Evolutionary conservation across 495 filamentous ascomycete genomes (phyloP).

Genomic region (Penicillium egyptiacum): DNA sequence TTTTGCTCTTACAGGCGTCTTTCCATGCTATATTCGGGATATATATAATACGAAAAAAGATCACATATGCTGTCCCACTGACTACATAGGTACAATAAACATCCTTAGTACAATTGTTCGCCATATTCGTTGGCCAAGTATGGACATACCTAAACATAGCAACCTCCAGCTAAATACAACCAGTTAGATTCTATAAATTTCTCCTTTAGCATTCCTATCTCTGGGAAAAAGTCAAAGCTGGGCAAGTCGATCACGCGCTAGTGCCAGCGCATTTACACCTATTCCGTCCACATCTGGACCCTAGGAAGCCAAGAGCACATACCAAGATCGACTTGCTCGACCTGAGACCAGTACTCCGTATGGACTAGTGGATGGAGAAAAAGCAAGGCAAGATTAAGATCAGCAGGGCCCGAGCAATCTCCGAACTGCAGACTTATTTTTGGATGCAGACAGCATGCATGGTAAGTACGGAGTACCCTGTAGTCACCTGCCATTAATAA

Average conservation of each 20-base stretch:
- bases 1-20: no score
- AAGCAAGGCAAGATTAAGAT: slow-evolving; percentile 1
- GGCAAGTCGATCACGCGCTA: not conserved
- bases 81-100: no score
- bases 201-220: not conserved
- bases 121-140: not conserved
- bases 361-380: not conserved
- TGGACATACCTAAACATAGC: not conserved
- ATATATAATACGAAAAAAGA: no score
- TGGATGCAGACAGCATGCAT: slow-evolving; percentile 9
- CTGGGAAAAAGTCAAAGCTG: not conserved
- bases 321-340: not conserved
- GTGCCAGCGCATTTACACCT: not conserved
- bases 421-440: slow-evolving; percentile 9
- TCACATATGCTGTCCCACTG: no score
- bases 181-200: not conserved
- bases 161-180: not conserved
- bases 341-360: not conserved
- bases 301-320: not conserved
- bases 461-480: not conserved
- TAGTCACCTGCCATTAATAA: not conserved
- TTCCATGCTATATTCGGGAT: no score
- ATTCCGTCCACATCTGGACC: not conserved
- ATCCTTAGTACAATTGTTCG: no score
- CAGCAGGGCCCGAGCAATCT: slow-evolving; percentile 5